Evolutionary conservation across 768 basidiomycete genomes (phyloP).

Genomic region (Leccinum incarnatum): DNA sequence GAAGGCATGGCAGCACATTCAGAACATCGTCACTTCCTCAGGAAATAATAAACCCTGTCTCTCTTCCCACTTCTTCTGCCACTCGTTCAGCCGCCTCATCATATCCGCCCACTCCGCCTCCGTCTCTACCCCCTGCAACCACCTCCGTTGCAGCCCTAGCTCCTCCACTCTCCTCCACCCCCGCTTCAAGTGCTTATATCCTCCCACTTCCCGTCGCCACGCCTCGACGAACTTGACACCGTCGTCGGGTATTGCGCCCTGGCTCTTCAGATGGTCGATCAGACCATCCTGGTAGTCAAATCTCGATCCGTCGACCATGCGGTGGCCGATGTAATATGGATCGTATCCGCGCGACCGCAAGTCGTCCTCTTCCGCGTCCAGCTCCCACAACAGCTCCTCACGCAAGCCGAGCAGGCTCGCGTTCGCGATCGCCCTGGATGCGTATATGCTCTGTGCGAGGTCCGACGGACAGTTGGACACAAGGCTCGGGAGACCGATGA

Average conservation of each 20-base stretch:
- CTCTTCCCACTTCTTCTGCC: conserved; percentile 56
- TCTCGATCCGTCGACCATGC: conserved; percentile 32
- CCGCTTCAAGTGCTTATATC: conserved; percentile 35
- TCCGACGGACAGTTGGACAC: conserved; percentile 49
- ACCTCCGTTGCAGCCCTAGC: conserved; percentile 37
- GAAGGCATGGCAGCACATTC: neutral
- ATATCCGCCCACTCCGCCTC: conserved; percentile 51
- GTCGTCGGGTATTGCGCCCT: conserved; percentile 39
- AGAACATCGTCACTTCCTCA: conserved; percentile 7
- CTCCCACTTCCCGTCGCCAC: conserved; percentile 42
- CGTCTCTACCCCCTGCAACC: conserved; percentile 48
- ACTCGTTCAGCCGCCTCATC: conserved; percentile 45
- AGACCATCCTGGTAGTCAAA: conserved; percentile 43
- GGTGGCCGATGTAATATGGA: conserved; percentile 49
- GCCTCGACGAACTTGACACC: conserved; percentile 47
- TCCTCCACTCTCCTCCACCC: conserved; percentile 47
- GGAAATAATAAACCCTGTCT: conserved; percentile 18
- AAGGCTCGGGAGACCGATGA: conserved; percentile 50
- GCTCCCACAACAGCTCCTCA: conserved; percentile 37
- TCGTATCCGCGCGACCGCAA: conserved; percentile 44
- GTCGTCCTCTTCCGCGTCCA: conserved; percentile 40
- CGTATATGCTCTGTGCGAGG: conserved; percentile 49
- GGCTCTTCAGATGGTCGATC: conserved; percentile 9
- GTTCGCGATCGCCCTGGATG: conserved; percentile 44
- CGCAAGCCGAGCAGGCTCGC: conserved; percentile 40